These are phyloP conservation scores for Tricholoma sp. DNA, from an alignment of 768 basidiomycete genomes.

Conservation along the genomic window DNA sequence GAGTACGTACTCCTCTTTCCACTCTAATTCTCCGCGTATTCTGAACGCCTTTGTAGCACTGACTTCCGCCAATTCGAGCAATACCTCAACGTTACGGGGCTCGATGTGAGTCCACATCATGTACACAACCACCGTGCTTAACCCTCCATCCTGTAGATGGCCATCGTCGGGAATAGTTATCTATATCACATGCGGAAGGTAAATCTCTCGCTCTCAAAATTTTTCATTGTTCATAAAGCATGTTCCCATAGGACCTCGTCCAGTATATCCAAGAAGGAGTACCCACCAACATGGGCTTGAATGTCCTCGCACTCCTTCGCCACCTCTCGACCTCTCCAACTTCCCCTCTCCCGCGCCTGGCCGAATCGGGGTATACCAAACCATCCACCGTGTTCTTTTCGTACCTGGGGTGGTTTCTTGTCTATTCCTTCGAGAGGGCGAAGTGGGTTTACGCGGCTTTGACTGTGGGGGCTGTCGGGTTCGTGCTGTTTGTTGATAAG, in stretches of 20 bases:
- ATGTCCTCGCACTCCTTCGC: conserved; percentile 71
- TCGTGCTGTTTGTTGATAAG: conserved; percentile 27
- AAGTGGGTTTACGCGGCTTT: conserved; percentile 55
- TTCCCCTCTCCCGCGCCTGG: conserved; percentile 66
- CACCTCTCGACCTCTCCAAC: conserved; percentile 58
- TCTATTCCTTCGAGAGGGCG: conserved; percentile 73
- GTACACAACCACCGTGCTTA: neutral
- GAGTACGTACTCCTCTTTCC: conserved; percentile 51
- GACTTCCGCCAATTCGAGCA: conserved; percentile 93
- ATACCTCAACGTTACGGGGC: conserved; percentile 84
- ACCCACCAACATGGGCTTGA: conserved; percentile 75
- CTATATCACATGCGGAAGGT: conserved; percentile 91
- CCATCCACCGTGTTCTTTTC: conserved; percentile 78
- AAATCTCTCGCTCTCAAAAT: conserved; percentile 6
- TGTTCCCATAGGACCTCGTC: conserved; percentile 54
- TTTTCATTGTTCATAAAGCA: neutral
- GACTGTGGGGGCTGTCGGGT: conserved; percentile 45
- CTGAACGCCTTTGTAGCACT: conserved; percentile 46
- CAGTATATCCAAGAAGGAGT: conserved; percentile 84
- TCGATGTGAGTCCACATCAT: conserved; percentile 58
- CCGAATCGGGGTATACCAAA: conserved; percentile 41
- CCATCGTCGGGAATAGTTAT: conserved; percentile 87
- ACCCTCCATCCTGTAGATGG: conserved; percentile 51
- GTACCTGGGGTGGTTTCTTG: conserved; percentile 59
- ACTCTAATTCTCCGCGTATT: neutral